A percentile compares a stretch with the other conserved stretches of the same genome.
Conservation (phyloP, 2,329 filamentous ascomycete species). For the Diplodia mutila region DNA sequence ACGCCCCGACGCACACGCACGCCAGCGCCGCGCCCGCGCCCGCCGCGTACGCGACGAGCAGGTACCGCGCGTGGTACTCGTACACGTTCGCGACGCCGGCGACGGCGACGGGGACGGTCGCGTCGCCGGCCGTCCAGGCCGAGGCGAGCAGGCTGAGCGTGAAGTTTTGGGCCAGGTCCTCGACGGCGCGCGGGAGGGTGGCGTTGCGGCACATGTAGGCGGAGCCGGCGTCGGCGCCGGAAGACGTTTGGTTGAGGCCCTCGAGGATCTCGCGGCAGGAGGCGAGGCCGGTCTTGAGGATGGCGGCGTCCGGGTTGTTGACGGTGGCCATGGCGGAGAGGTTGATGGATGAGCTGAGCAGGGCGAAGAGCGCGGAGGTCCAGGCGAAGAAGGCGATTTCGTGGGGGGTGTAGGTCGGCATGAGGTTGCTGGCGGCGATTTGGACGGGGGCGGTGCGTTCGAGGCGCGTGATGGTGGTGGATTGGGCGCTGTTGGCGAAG, state of each 20-base stretch:
- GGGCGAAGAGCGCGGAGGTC: neutral
- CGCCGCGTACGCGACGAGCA: neutral
- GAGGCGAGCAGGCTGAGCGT: neutral
- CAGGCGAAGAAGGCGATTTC: neutral
- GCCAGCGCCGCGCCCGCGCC: neutral
- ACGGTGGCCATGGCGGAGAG: neutral
- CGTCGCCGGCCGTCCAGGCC: neutral
- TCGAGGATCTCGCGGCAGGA: neutral
- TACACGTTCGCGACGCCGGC: neutral
- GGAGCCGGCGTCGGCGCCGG: neutral
- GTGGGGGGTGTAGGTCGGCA: neutral
- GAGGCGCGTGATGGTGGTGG: neutral
- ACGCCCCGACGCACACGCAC: neutral
- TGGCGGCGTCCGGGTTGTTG: too few species aligned
- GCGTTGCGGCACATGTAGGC: neutral
- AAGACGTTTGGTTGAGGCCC: neutral
- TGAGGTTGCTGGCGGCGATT: neutral
- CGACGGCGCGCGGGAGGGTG: neutral
- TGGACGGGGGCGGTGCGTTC: neutral
- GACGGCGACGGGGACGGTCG: too few species aligned
- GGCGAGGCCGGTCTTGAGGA: neutral
- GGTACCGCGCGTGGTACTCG: neutral
- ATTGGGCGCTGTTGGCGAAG: neutral
- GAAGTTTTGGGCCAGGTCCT: slow-evolving; percentile 10
- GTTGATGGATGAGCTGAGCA: neutral